phyloP scores from a whole-genome alignment of 345 rosid species.

The Hibiscus trionum region DNA sequence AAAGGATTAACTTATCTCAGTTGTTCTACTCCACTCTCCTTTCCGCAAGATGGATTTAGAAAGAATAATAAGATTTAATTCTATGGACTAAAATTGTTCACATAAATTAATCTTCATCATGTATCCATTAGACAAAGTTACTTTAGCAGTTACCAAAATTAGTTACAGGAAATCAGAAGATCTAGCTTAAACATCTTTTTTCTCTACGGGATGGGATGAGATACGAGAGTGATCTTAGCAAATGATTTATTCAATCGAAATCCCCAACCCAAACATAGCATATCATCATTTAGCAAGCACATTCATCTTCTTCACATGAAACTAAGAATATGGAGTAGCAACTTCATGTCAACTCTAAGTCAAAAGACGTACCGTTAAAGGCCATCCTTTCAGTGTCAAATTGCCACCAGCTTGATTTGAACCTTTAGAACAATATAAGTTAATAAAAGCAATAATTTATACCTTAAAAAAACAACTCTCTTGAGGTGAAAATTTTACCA shows the following conservation, averaged over 20 bases:
- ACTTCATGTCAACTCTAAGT: not conserved
- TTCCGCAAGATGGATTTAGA: not conserved
- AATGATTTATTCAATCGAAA: not conserved
- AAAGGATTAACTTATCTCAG: not conserved
- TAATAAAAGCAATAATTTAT: constrained; percentile 1
- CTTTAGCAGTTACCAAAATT: not conserved
- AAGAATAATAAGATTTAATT: not conserved
- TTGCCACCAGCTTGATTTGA: constrained; percentile 45
- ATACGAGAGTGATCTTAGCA: not conserved
- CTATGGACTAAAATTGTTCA: not conserved
- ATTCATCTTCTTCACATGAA: not conserved
- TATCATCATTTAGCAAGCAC: not conserved
- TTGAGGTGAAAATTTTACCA: constrained; percentile 20
- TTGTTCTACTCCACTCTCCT: not conserved
- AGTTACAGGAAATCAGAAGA: not conserved
- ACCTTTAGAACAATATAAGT: constrained; percentile 24
- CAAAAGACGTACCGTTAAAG: constrained; percentile 40
- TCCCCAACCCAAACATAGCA: not conserved
- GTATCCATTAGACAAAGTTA: not conserved
- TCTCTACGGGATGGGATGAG: not conserved
- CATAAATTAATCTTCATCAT: not conserved
- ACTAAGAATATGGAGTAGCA: not conserved
- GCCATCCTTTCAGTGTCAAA: constrained; percentile 67
- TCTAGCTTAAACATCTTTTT: not conserved
- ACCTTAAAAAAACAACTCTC: not conserved